A percentile compares a stretch with the other conserved stretches of the same genome.
Conservation (phyloP, 306 rosid genomes). For the Casuarina glauca region DNA sequence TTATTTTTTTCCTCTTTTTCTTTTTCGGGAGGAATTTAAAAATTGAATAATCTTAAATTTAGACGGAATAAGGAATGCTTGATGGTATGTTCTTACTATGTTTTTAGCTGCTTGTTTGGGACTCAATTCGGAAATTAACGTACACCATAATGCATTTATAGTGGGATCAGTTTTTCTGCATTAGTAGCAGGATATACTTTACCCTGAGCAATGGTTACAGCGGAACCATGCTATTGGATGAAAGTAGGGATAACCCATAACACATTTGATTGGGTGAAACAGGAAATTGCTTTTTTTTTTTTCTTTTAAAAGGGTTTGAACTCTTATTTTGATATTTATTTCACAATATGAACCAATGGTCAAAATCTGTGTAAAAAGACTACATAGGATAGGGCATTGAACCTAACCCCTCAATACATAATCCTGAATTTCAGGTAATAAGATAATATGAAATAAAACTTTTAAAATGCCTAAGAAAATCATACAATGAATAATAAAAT, state of each 20-base stretch:
- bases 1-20: neutral
- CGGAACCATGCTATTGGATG: neutral
- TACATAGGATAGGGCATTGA: too few relatives aligned
- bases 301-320: too few relatives aligned
- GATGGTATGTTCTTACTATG: too few relatives aligned
- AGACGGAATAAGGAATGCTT: neutral
- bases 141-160: neutral
- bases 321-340: too few relatives aligned
- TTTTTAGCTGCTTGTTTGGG: neutral
- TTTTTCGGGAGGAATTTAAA: neutral
- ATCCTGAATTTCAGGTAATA: too few relatives aligned
- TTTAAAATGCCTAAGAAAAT: too few relatives aligned
- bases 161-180: neutral
- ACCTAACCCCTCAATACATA: too few relatives aligned
- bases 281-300: neutral
- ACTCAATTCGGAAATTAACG: neutral
- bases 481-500: too few relatives aligned
- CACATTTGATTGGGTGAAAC: neutral
- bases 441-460: too few relatives aligned
- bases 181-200: neutral
- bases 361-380: too few relatives aligned
- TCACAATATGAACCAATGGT: too few relatives aligned
- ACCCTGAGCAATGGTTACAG: too few relatives aligned
- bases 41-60: neutral
- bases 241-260: neutral